Percentiles rank a stretch among this genome's conserved stretches.
phyloP scores from a whole-genome alignment of 1,284 basidiomycete species.

The Fomitiporia mediterranea region DNA sequence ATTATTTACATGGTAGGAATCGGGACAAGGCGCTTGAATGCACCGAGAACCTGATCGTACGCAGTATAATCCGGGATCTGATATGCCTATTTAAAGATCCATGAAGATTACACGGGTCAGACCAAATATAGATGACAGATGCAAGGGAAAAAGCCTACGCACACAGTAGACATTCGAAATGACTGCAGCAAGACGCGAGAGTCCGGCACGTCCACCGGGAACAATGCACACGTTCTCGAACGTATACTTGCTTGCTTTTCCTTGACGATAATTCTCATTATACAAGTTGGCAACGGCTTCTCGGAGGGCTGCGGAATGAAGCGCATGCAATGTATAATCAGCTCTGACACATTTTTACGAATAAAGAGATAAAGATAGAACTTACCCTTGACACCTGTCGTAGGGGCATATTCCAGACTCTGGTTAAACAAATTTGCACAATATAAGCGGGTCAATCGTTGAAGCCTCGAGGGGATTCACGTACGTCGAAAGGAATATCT shows the following conservation, averaged over 20 bases:
- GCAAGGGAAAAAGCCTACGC: slow-evolving; percentile 24
- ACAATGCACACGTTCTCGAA: slow-evolving; percentile 90
- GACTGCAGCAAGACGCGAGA: slow-evolving; percentile 88
- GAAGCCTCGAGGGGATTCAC: neutral
- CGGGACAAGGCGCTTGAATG: slow-evolving; percentile 86
- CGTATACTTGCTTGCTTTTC: slow-evolving; percentile 79
- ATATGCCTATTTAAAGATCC: slow-evolving; percentile 49
- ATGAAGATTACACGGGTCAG: slow-evolving; percentile 4
- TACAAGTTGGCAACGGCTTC: slow-evolving; percentile 83
- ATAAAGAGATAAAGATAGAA: slow-evolving; percentile 32
- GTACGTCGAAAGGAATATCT: slow-evolving; percentile 53
- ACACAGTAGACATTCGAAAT: slow-evolving; percentile 81
- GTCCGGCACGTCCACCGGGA: slow-evolving; percentile 84
- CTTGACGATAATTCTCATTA: slow-evolving; percentile 82
- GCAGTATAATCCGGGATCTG: slow-evolving; percentile 88
- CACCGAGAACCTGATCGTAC: slow-evolving; percentile 79
- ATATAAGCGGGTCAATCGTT: neutral
- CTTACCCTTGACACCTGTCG: slow-evolving; percentile 81
- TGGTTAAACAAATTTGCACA: neutral
- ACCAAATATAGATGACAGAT: too few species aligned
- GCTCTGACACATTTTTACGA: slow-evolving; percentile 20
- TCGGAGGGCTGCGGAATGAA: slow-evolving; percentile 36
- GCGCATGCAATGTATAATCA: neutral
- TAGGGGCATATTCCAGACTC: slow-evolving; percentile 89
- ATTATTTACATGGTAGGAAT: slow-evolving; percentile 76